phyloP scores from a whole-genome alignment of 2,329 filamentous ascomycete species.

The Onygena corvina region DNA sequence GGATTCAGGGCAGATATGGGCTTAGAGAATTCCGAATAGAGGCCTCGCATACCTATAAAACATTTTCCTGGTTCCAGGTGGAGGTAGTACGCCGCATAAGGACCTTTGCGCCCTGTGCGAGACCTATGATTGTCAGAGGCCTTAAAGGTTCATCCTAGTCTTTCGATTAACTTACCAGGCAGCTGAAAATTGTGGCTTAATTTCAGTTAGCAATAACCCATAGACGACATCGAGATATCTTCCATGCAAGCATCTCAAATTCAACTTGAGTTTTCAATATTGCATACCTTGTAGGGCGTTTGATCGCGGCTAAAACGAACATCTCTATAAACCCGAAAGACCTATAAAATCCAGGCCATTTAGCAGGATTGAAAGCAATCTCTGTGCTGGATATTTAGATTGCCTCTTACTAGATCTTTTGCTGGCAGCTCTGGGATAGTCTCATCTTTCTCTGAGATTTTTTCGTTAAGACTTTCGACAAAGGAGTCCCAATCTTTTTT shows the following conservation, averaged over 20 bases:
- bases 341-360: conserved; percentile 26
- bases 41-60: conserved; percentile 52
- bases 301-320: conserved; percentile 72
- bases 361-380: background rate
- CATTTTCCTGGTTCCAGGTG: conserved; percentile 61
- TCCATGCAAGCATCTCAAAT: background rate
- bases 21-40: background rate
- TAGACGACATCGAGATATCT: background rate
- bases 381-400: background rate
- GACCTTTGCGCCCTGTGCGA: conserved; percentile 73
- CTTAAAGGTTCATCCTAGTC: too few relatives aligned
- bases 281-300: conserved; percentile 71
- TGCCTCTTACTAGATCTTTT: conserved; percentile 56
- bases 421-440: conserved; percentile 76
- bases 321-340: conserved; percentile 80
- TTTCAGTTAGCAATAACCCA: conserved; percentile 9
- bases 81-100: conserved; percentile 80
- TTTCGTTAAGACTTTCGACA: conserved; percentile 57
- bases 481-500: conserved; percentile 74
- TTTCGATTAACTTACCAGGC: conserved; percentile 55
- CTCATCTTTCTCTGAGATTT: conserved; percentile 59
- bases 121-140: too few relatives aligned
- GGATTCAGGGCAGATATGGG: too few relatives aligned
- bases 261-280: background rate
- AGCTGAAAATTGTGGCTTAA: conserved; percentile 65